phyloP scores from a whole-genome alignment of 257 asterid genomes.

The Verbascum thapsus region DNA sequence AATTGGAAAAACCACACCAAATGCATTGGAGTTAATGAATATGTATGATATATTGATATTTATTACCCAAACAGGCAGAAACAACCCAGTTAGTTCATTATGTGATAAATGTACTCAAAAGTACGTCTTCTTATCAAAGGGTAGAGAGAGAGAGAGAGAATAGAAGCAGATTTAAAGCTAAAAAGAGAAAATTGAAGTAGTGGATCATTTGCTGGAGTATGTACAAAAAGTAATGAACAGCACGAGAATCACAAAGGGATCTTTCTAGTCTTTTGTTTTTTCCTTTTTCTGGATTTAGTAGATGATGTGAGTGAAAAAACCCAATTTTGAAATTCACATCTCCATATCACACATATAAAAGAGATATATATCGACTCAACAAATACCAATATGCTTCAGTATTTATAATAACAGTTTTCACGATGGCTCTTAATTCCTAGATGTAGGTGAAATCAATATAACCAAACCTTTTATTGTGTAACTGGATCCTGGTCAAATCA shows the following conservation, averaged over 20 bases:
- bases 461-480: background rate
- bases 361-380: background rate
- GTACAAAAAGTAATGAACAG: conserved; percentile 24
- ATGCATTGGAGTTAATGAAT: too few relatives aligned
- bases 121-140: background rate
- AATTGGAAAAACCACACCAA: too few relatives aligned
- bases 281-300: too few relatives aligned
- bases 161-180: conserved; percentile 24
- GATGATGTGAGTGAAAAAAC: background rate
- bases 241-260: conserved; percentile 35
- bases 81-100: too few relatives aligned
- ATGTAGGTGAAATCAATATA: conserved; percentile 10
- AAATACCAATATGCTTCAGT: conserved; percentile 3
- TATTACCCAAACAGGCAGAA: too few relatives aligned
- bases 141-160: conserved; percentile 1
- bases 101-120: too few relatives aligned
- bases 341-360: background rate
- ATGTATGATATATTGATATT: too few relatives aligned
- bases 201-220: too few relatives aligned
- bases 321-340: background rate
- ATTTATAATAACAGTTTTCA: background rate
- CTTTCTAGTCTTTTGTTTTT: too few relatives aligned
- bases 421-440: conserved; percentile 21
- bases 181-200: conserved; percentile 32
- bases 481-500: background rate